Percentiles rank a stretch among this genome's conserved stretches.
Evolutionary conservation across 352 stramenopile genomes (phyloP).

Genomic region (Pythium rhizo-oryzae): DNA sequence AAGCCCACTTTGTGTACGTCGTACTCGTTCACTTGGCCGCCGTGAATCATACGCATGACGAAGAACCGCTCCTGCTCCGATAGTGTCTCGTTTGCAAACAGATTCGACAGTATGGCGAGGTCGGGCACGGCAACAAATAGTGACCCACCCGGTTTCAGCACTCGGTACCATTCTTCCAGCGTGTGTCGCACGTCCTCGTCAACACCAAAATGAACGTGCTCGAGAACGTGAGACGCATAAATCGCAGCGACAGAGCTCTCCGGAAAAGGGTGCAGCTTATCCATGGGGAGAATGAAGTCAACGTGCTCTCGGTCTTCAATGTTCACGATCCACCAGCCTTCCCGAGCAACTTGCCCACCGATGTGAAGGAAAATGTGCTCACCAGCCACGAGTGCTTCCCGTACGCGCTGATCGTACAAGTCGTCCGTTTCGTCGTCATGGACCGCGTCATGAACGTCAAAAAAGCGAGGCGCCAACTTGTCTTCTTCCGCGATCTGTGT

Average conservation of each 20-base stretch:
- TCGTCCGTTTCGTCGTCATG: slow-evolving; percentile 36
- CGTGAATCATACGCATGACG: slow-evolving; percentile 78
- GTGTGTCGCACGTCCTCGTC: slow-evolving; percentile 47
- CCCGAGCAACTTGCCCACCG: slow-evolving; percentile 42
- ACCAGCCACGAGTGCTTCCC: slow-evolving; percentile 29
- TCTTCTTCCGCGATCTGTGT: slow-evolving; percentile 18
- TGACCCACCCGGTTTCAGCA: slow-evolving; percentile 57
- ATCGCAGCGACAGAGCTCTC: slow-evolving; percentile 58
- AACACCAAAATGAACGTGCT: slow-evolving; percentile 69
- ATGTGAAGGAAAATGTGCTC: slow-evolving; percentile 64
- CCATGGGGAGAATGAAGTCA: slow-evolving; percentile 70
- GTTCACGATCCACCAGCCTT: slow-evolving; percentile 78
- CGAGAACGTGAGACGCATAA: slow-evolving; percentile 79
- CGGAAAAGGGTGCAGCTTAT: slow-evolving; percentile 68
- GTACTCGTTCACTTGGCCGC: slow-evolving; percentile 61
- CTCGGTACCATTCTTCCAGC: slow-evolving; percentile 71
- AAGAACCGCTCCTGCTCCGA: slow-evolving; percentile 53
- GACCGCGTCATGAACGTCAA: slow-evolving; percentile 44
- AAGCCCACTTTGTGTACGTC: slow-evolving; percentile 86
- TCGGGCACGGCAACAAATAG: slow-evolving; percentile 72
- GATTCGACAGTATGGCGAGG: slow-evolving; percentile 52
- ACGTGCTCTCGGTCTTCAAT: slow-evolving; percentile 45
- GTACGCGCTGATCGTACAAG: slow-evolving; percentile 44
- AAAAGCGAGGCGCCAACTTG: slow-evolving; percentile 32
- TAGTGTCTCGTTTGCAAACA: slow-evolving; percentile 63